Evolutionary conservation across 2,329 filamentous ascomycete species (phyloP).

Genomic region (Pseudogymnoascus pannorum): DNA sequence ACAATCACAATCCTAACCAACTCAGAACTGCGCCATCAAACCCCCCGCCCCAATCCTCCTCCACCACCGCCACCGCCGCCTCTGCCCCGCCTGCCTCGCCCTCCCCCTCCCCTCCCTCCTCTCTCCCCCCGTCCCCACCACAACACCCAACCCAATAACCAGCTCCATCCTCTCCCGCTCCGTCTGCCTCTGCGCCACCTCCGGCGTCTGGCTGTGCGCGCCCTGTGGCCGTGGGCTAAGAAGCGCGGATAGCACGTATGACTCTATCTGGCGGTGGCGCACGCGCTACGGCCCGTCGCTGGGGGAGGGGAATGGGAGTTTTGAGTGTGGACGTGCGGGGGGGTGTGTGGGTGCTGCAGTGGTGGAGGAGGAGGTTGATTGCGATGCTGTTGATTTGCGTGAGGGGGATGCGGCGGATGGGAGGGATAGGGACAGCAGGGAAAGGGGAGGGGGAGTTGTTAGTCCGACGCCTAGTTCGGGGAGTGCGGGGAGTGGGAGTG

Average conservation of each 20-base stretch:
- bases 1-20: no score
- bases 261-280: conserved; percentile 79
- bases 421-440: conserved; percentile 21
- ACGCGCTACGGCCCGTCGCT: conserved; percentile 74
- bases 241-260: conserved; percentile 51
- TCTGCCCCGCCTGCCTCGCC: conserved; percentile 69
- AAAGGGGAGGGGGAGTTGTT: conserved; percentile 16
- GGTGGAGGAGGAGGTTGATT: conserved; percentile 78
- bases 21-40: conserved; percentile 89
- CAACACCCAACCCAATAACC: conserved; percentile 48
- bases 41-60: conserved; percentile 61
- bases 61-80: conserved; percentile 68
- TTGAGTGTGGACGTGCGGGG: conserved; percentile 73
- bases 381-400: conserved; percentile 48
- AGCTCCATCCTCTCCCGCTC: conserved; percentile 28
- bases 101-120: conserved; percentile 56
- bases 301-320: conserved; percentile 78
- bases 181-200: conserved; percentile 31
- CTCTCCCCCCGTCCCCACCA: conserved; percentile 40
- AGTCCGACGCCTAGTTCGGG: conserved; percentile 18
- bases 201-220: conserved; percentile 76
- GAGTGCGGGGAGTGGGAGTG: conserved; percentile 32
- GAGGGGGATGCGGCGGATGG: conserved; percentile 49
- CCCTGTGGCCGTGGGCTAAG: conserved; percentile 70
- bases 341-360: conserved; percentile 69